Percentiles rank a stretch among this genome's conserved stretches.
Evolutionary conservation across 2,329 filamentous ascomycete genomes (phyloP).

Genomic region (Hypoxylon sp.): DNA sequence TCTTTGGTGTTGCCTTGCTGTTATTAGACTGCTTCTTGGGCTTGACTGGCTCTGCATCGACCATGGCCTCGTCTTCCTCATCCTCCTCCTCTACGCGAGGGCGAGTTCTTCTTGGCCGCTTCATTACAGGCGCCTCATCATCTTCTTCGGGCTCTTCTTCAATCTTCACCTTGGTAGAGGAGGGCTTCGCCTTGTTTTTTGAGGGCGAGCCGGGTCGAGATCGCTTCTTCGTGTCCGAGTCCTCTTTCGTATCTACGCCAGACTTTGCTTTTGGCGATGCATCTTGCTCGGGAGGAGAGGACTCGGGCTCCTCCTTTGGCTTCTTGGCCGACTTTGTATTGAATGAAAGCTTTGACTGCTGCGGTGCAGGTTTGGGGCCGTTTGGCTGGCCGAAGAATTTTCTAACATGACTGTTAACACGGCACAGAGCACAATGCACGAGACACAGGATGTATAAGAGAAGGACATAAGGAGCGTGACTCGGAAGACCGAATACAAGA

Average conservation of each 20-base stretch:
- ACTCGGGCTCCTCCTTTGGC: conserved; percentile 45
- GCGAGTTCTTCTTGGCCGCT: conserved; percentile 60
- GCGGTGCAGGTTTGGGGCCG: conserved; percentile 66
- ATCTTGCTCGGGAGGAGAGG: conserved; percentile 28
- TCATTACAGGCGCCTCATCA: conserved; percentile 67
- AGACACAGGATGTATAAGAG: not conserved
- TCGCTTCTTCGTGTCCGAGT: conserved; percentile 57
- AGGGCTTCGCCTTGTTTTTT: conserved; percentile 33
- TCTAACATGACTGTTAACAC: conserved; percentile 55
- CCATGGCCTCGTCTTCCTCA: conserved; percentile 54
- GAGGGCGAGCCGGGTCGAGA: conserved; percentile 42
- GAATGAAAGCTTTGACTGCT: conserved; percentile 83
- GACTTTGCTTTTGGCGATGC: conserved; percentile 32
- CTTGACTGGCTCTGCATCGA: conserved; percentile 41
- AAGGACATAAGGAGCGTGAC: not conserved
- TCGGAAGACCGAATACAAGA: not conserved
- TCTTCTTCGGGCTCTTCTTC: conserved; percentile 46
- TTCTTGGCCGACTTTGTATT: conserved; percentile 61
- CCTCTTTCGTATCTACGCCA: conserved; percentile 48
- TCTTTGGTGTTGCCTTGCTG: conserved; percentile 44
- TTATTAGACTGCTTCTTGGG: conserved; percentile 44
- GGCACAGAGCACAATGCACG: not conserved
- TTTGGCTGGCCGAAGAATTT: conserved; percentile 82
- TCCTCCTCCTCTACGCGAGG: conserved; percentile 61
- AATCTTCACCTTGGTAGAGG: conserved; percentile 44